Percentiles rank a stretch among this genome's conserved stretches.
Evolutionary conservation across 108 stramenopile genomes (phyloP).

Genomic region (Nannochloropsis gaditana): DNA sequence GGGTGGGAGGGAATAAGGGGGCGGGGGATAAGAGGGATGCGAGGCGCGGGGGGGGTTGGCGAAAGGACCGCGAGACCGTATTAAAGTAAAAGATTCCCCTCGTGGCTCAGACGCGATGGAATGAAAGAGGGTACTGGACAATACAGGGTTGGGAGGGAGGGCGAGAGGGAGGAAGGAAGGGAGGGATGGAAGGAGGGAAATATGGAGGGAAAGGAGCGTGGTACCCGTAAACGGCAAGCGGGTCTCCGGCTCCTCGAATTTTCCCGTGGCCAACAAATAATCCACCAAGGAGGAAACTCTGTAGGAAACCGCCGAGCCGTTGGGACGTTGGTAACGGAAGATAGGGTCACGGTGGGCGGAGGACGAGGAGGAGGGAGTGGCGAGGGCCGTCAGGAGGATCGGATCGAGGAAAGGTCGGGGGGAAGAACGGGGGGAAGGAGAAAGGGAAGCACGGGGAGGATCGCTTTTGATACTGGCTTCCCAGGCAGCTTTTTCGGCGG

Average conservation of each 20-base stretch:
- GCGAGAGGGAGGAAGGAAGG: not conserved
- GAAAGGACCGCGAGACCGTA: too few species aligned
- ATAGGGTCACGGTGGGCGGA: not conserved
- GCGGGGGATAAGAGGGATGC: not conserved
- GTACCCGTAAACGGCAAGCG: slow-evolving; percentile 35
- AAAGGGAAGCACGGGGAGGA: not conserved
- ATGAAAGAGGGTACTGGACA: not conserved
- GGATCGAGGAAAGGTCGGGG: not conserved
- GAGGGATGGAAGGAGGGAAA: slow-evolving; percentile 27
- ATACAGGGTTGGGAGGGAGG: not conserved
- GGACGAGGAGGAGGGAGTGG: not conserved
- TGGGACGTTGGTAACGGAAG: slow-evolving; percentile 48
- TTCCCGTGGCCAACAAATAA: slow-evolving; percentile 27
- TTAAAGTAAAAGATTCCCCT: too few species aligned
- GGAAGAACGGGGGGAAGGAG: not conserved
- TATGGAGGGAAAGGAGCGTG: slow-evolving; percentile 31
- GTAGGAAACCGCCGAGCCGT: slow-evolving; percentile 36
- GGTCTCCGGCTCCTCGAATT: slow-evolving; percentile 35
- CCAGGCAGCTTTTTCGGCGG: slow-evolving; percentile 8
- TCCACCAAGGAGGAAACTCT: slow-evolving; percentile 23
- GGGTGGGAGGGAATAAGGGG: not conserved
- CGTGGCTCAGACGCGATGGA: too few species aligned
- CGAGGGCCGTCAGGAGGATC: not conserved
- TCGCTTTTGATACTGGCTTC: not conserved
- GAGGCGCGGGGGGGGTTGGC: too few species aligned